Evolutionary conservation across 768 basidiomycete genomes (phyloP).

Genomic region (Fomitopsis pulvina): DNA sequence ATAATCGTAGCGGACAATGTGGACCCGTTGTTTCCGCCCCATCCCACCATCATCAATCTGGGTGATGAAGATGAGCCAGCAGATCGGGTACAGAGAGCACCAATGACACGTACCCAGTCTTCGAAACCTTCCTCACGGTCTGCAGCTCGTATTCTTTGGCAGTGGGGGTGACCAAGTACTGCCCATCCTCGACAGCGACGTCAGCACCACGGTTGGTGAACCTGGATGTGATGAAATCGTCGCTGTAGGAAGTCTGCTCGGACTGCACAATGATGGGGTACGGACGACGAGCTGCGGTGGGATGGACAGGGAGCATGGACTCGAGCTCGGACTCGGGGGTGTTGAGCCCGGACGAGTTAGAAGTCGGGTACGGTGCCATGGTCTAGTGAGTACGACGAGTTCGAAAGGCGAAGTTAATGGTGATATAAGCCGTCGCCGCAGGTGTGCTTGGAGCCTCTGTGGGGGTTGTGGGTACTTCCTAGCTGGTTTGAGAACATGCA

Average conservation of each 20-base stretch:
- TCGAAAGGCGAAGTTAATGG: slow-evolving; percentile 26
- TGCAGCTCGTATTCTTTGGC: slow-evolving; percentile 84
- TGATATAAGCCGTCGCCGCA: slow-evolving; percentile 57
- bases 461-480: slow-evolving; percentile 80
- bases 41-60: slow-evolving; percentile 94
- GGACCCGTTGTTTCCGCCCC: slow-evolving; percentile 96
- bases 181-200: slow-evolving; percentile 64
- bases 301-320: slow-evolving; percentile 67
- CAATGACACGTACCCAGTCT: slow-evolving; percentile 72
- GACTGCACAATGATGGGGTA: slow-evolving; percentile 76
- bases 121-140: slow-evolving; percentile 78
- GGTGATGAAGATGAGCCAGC: slow-evolving; percentile 8
- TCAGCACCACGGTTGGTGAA: slow-evolving; percentile 76
- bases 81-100: slow-evolving; percentile 9
- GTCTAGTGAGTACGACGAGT: slow-evolving; percentile 8
- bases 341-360: slow-evolving; percentile 58
- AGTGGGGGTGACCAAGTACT: slow-evolving; percentile 74
- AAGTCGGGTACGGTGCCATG: slow-evolving; percentile 45
- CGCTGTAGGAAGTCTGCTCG: slow-evolving; percentile 73
- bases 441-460: slow-evolving; percentile 85
- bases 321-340: slow-evolving; percentile 71
- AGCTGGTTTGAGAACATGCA: slow-evolving; percentile 98
- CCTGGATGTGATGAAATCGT: slow-evolving; percentile 77
- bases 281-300: slow-evolving; percentile 76
- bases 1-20: slow-evolving; percentile 92